A percentile compares a stretch with the other conserved stretches of the same genome.
Conservation (phyloP, 2,329 filamentous ascomycete genomes). For the Calonectria montana region DNA sequence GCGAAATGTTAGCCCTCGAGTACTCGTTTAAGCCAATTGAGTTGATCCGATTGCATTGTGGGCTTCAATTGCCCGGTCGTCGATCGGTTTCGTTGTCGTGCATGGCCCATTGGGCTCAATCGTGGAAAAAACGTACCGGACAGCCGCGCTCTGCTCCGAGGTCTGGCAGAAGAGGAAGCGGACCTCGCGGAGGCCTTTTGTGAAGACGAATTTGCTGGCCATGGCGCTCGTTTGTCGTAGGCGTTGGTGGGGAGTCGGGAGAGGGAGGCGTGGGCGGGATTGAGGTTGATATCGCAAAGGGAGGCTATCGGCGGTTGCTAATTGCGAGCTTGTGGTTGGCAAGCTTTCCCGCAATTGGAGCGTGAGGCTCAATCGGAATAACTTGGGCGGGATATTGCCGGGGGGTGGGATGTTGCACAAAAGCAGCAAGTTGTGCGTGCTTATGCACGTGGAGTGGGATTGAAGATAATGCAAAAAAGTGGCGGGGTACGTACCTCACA, state of each 20-base stretch:
- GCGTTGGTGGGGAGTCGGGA: neutral
- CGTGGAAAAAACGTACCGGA: constrained; percentile 72
- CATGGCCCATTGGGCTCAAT: neutral
- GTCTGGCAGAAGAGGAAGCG: constrained; percentile 98
- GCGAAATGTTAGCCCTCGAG: constrained; percentile 24
- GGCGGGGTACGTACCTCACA: constrained; percentile 13
- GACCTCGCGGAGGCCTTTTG: constrained; percentile 89
- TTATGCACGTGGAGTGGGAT: constrained; percentile 21
- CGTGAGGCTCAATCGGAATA: constrained; percentile 36
- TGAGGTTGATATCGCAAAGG: constrained; percentile 10
- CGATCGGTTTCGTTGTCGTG: neutral
- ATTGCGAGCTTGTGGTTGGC: constrained; percentile 45
- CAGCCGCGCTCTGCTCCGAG: constrained; percentile 87
- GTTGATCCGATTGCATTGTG: neutral
- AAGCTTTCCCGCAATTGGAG: constrained; percentile 33
- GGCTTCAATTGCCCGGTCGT: neutral
- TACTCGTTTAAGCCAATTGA: constrained; percentile 28
- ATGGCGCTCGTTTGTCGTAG: constrained; percentile 61
- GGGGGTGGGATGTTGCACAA: constrained; percentile 24
- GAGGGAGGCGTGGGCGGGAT: neutral
- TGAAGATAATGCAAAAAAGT: neutral
- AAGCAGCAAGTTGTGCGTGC: constrained; percentile 6
- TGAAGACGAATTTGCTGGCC: constrained; percentile 94
- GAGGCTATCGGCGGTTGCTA: constrained; percentile 34
- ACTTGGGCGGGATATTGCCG: constrained; percentile 23